Evolutionary conservation across 225 moss, liverwort and hornwort species (phyloP).

Genomic region (Asterella californica): DNA sequence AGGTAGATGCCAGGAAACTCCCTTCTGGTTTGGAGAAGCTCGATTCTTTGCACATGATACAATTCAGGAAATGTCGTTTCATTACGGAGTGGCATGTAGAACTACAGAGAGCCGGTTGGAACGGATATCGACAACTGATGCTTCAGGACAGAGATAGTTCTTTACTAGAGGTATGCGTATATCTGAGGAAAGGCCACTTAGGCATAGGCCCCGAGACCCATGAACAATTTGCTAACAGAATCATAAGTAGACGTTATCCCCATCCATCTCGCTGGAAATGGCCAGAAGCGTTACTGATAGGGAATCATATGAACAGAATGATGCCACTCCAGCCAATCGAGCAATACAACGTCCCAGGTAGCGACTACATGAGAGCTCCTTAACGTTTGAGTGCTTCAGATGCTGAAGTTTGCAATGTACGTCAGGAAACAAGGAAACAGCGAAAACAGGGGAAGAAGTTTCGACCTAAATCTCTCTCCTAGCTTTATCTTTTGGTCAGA

Average conservation of each 20-base stretch:
- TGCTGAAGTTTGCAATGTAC: too few species aligned
- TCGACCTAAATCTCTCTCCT: too few species aligned
- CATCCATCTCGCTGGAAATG: slow-evolving; percentile 29
- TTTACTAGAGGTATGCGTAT: slow-evolving; percentile 32
- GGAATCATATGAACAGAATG: background rate
- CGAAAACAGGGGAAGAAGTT: too few species aligned
- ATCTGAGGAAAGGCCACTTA: slow-evolving; percentile 23
- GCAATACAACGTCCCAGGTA: too few species aligned
- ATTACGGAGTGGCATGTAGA: background rate
- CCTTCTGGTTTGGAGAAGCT: background rate
- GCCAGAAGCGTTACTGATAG: slow-evolving; percentile 21
- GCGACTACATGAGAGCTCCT: too few species aligned
- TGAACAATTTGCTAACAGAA: slow-evolving; percentile 18
- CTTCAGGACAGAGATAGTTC: slow-evolving; percentile 18
- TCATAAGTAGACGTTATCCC: slow-evolving; percentile 27
- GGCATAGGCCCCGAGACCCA: background rate
- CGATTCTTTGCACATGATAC: background rate
- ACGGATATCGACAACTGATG: slow-evolving; percentile 31
- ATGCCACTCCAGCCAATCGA: too few species aligned
- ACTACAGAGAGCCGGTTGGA: slow-evolving; percentile 2
- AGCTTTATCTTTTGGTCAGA: too few species aligned
- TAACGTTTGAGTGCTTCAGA: too few species aligned
- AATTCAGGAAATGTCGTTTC: background rate
- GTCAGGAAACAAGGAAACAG: too few species aligned
- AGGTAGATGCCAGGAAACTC: background rate